These are phyloP conservation scores for Metschnikowia gelsemii DNA, from an alignment of 805 yeast species.

Conservation along the genomic window DNA sequence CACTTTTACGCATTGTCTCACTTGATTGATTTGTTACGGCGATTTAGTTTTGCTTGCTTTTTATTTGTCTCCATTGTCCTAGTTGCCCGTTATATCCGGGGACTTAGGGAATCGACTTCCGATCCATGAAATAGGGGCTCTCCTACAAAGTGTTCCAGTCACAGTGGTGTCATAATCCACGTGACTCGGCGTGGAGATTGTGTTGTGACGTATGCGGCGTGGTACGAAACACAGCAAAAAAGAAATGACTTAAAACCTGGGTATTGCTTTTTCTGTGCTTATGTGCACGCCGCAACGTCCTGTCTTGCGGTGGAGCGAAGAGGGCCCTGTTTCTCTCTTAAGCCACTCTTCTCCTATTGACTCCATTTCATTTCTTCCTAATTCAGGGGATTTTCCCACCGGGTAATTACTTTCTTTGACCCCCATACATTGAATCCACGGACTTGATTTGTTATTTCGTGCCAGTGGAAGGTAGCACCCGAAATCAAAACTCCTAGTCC, in stretches of 20 bases:
- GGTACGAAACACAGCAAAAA: background rate
- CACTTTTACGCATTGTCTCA: too few species aligned
- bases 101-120: too few species aligned
- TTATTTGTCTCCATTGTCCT: too few species aligned
- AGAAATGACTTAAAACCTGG: slow-evolving; percentile 3
- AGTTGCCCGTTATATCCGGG: too few species aligned
- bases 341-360: background rate
- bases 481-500: background rate
- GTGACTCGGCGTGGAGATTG: background rate
- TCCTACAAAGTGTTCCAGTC: too few species aligned
- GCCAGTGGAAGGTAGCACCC: background rate
- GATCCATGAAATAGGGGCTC: too few species aligned
- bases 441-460: too few species aligned
- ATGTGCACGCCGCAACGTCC: slow-evolving; percentile 9
- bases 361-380: background rate
- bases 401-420: background rate
- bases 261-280: slow-evolving; percentile 4
- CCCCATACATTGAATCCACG: too few species aligned
- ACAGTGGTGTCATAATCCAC: too few species aligned
- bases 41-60: too few species aligned
- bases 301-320: slow-evolving; percentile 4
- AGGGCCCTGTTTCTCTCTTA: background rate
- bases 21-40: too few species aligned
- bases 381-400: background rate
- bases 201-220: background rate